These are phyloP conservation scores for Herpetomonas samuelpessoai DNA, from an alignment of 208 protist species.

Conservation along the genomic window DNA sequence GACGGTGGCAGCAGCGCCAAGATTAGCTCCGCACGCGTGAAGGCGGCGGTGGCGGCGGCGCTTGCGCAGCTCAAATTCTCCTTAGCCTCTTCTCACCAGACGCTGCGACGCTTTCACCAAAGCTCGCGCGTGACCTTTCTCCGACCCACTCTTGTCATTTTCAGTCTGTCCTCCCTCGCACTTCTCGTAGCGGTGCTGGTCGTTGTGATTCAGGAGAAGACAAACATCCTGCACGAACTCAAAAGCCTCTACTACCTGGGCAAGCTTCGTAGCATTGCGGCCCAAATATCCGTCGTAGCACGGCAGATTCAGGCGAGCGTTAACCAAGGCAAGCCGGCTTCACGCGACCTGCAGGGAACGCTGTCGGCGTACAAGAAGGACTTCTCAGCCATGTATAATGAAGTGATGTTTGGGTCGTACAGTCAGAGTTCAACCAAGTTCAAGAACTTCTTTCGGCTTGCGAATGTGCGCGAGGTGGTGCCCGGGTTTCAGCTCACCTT, in stretches of 20 bases:
- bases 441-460: neutral
- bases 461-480: neutral
- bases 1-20: slow-evolving; percentile 8
- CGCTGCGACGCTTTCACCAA: neutral
- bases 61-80: slow-evolving; percentile 13
- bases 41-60: slow-evolving; percentile 7
- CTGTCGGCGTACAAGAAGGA: slow-evolving; percentile 5
- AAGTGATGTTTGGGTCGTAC: slow-evolving; percentile 8
- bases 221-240: neutral
- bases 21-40: neutral
- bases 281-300: slow-evolving; percentile 6
- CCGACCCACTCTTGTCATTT: neutral
- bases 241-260: slow-evolving; percentile 8
- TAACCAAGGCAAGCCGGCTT: neutral
- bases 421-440: neutral
- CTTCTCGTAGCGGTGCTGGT: slow-evolving; percentile 8
- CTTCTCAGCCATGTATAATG: slow-evolving; percentile 12
- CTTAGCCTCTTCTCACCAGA: neutral
- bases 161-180: neutral
- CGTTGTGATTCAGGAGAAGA: slow-evolving; percentile 5
- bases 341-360: neutral
- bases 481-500: neutral
- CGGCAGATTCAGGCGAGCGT: neutral
- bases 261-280: slow-evolving; percentile 3
- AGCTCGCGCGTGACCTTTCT: neutral